These are phyloP conservation scores for Fragosphaeria purpurea DNA, from an alignment of 2,329 filamentous ascomycete genomes.

Conservation along the genomic window DNA sequence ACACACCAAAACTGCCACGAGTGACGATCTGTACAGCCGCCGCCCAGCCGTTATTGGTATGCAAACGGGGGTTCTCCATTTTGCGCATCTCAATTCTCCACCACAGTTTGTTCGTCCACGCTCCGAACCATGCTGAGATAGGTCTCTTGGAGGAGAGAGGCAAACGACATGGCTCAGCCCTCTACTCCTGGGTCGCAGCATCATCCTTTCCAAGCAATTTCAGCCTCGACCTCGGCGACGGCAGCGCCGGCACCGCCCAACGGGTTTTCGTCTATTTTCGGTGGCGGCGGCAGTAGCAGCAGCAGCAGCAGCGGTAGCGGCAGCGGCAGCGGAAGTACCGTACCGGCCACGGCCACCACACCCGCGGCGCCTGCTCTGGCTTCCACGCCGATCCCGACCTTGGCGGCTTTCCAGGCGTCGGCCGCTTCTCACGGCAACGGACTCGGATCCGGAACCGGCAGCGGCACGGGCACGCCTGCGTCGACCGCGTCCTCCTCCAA, in stretches of 20 bases:
- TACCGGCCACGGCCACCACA: not conserved
- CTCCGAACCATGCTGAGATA: slow-evolving; percentile 14
- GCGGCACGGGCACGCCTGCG: slow-evolving; percentile 26
- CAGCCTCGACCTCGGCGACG: not conserved
- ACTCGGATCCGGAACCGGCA: not conserved
- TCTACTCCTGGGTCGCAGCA: slow-evolving; percentile 3
- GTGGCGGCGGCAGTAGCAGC: no score
- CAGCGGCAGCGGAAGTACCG: no score
- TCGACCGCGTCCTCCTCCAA: slow-evolving; percentile 49
- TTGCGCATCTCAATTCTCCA: no score
- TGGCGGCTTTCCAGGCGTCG: not conserved
- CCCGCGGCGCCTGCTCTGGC: not conserved
- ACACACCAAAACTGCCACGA: no score
- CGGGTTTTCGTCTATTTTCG: slow-evolving; percentile 6
- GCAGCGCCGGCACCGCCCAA: not conserved
- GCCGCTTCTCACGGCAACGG: not conserved
- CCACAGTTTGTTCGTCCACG: not conserved
- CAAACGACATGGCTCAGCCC: slow-evolving; percentile 12
- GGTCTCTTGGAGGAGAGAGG: slow-evolving; percentile 11
- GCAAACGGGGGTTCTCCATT: no score
- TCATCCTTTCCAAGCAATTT: not conserved
- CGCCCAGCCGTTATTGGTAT: no score
- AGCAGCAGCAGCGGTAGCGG: no score
- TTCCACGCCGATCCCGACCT: not conserved
- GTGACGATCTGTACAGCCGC: no score